Percentiles rank a stretch among this genome's conserved stretches.
These are phyloP conservation scores for Russula sp. DNA, from an alignment of 768 basidiomycete species.

Conservation along the genomic window DNA sequence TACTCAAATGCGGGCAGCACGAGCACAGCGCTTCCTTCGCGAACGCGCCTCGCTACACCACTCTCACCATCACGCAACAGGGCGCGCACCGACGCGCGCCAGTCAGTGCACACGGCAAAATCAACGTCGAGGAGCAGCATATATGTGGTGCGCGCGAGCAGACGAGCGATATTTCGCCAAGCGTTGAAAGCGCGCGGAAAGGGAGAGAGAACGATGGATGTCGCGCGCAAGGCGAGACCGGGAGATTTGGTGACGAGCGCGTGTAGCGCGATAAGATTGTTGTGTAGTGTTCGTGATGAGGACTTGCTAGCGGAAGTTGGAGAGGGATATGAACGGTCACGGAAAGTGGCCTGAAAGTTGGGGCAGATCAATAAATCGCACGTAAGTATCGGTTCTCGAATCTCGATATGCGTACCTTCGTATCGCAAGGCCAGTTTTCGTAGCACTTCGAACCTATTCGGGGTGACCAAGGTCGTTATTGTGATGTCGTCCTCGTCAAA, in stretches of 20 bases:
- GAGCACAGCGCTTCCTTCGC: conserved; percentile 62
- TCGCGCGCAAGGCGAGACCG: conserved; percentile 70
- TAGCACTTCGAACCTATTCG: conserved; percentile 72
- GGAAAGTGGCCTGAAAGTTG: conserved; percentile 68
- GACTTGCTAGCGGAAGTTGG: conserved; percentile 40
- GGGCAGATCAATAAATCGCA: background rate
- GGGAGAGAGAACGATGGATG: conserved; percentile 78
- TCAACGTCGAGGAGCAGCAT: conserved; percentile 93
- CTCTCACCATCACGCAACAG: conserved; percentile 19
- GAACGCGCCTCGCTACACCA: conserved; percentile 46
- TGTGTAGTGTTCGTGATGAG: conserved; percentile 34
- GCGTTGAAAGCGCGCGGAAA: conserved; percentile 67
- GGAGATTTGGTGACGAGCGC: conserved; percentile 64
- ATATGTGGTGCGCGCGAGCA: conserved; percentile 79
- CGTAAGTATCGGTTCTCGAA: background rate
- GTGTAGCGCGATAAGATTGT: conserved; percentile 60
- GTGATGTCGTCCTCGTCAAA: conserved; percentile 70
- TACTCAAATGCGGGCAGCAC: conserved; percentile 89
- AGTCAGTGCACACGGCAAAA: conserved; percentile 81
- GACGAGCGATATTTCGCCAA: conserved; percentile 82
- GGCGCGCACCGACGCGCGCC: conserved; percentile 53
- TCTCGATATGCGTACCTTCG: conserved; percentile 49
- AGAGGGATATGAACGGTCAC: conserved; percentile 75
- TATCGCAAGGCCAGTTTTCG: conserved; percentile 72
- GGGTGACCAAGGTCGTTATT: conserved; percentile 80